Conservation (phyloP, 495 filamentous ascomycete species). For the Staphylotrichum longicolle region DNA sequence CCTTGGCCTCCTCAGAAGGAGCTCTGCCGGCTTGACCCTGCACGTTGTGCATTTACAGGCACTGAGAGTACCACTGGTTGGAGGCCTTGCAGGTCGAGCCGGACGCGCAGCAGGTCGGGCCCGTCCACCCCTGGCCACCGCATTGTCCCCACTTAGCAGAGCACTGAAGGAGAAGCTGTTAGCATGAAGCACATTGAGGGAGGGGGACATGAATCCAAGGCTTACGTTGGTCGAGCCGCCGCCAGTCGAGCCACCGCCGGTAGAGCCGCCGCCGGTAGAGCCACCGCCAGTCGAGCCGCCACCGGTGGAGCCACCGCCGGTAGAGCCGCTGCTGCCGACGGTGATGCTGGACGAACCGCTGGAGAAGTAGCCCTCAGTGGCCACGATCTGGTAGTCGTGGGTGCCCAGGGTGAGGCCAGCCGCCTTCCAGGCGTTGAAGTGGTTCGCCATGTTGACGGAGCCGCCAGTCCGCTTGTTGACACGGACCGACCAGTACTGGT, state of each 20-base stretch:
- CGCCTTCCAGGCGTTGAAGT: constrained; percentile 62
- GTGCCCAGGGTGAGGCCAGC: constrained; percentile 52
- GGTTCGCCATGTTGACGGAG: constrained; percentile 51
- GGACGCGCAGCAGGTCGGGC: constrained; percentile 44
- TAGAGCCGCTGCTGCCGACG: constrained; percentile 32
- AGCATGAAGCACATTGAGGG: background rate
- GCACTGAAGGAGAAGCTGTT: constrained; percentile 21
- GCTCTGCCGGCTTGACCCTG: too few relatives aligned
- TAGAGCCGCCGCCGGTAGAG: background rate
- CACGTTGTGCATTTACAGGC: constrained; percentile 25
- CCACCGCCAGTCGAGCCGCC: constrained; percentile 9
- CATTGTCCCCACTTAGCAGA: constrained; percentile 47
- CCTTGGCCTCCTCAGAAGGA: background rate
- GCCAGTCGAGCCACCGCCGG: background rate
- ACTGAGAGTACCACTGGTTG: constrained; percentile 54
- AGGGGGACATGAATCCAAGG: background rate
- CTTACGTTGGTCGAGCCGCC: constrained; percentile 15
- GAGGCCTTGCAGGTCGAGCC: constrained; percentile 43
- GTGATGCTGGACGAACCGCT: constrained; percentile 52
- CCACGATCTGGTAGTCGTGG: constrained; percentile 58
- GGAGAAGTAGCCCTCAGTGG: constrained; percentile 56
- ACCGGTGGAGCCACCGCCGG: constrained; percentile 10
- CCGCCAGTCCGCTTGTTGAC: constrained; percentile 49
- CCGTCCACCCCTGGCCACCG: constrained; percentile 48
- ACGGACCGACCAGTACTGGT: constrained; percentile 61